A percentile compares a stretch with the other conserved stretches of the same genome.
phyloP scores from a whole-genome alignment of 129 eudicot genomes.

The Apium graveolens region DNA sequence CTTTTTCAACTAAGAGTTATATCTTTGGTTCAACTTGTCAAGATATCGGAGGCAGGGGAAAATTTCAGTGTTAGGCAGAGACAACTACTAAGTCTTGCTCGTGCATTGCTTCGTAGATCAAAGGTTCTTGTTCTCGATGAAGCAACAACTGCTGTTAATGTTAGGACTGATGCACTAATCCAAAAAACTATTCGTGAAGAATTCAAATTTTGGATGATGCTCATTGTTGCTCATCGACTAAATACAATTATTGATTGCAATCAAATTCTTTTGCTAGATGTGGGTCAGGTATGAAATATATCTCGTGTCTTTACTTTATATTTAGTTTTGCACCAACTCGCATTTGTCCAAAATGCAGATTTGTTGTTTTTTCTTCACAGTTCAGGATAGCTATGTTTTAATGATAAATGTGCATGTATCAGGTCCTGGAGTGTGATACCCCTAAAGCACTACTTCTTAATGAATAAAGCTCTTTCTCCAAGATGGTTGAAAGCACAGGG shows the following conservation, averaged over 20 bases:
- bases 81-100: constrained; percentile 83
- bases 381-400: not conserved
- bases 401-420: not conserved
- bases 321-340: not conserved
- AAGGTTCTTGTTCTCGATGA: constrained; percentile 98
- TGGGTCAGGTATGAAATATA: constrained; percentile 62
- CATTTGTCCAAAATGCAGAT: not conserved
- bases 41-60: constrained; percentile 97
- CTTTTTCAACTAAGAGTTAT: not conserved
- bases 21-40: not conserved
- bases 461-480: constrained; percentile 62
- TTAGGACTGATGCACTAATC: constrained; percentile 92
- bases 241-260: constrained; percentile 60
- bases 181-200: constrained; percentile 97
- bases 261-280: constrained; percentile 56
- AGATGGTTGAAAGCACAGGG: constrained; percentile 97
- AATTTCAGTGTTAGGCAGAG: constrained; percentile 98
- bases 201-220: constrained; percentile 67
- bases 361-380: not conserved
- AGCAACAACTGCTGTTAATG: constrained; percentile 99
- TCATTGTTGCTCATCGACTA: constrained; percentile 53
- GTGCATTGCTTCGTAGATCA: constrained; percentile 88
- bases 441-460: constrained; percentile 55
- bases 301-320: not conserved
- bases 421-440: constrained; percentile 80